Evolutionary conservation across 495 filamentous ascomycete species (phyloP), one percentile per base, ranked within the genome.

Genomic region (Trichoderma parareesei): DNA sequence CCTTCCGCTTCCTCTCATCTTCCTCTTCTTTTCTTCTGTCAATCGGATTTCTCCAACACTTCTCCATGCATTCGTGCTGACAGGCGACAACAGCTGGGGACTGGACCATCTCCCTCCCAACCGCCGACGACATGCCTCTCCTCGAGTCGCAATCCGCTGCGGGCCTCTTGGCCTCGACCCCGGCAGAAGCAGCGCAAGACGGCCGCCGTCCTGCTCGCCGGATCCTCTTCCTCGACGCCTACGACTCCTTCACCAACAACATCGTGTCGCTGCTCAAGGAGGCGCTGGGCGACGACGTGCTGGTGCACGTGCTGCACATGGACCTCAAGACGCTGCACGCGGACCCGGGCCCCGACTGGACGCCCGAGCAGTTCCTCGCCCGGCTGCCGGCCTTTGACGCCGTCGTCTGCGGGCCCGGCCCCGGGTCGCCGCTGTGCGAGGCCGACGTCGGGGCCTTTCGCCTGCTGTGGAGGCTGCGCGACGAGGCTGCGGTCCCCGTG

Each of bases 201-300:
- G 10, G 44, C n/a, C 44, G 44, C 44, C 53, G 37, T 27, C 27
- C 59, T 69, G 64, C 41, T 27, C 74, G 71, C 48, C 82, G 77
- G 57, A 85, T 97, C 62, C 85, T 98, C 55, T 92, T 94, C 73
- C 76, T 98, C 53, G 94, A 98, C 72, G 91, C 92, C 62, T 95
- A 96, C 71, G 94, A 97, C 76, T 97, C 93, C 63, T 97, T 97
- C 78, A 88, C 93, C 53, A 90, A 96, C 76, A 97, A 97, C 78
- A 93, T 97, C 66, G 84, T 93, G 55, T 82, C 87, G 16, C 85
- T 94, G 68, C 81, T 97, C 18, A 79, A 86, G 66, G 84, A 88
- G 9, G 78, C 79, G 16, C 77, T 92, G 10, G 73, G 77, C 60
- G 90, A 82, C 37, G 77, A 85, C 33, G 61, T 63, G 43, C 40